Evolutionary conservation across 768 basidiomycete genomes (phyloP), one percentile per base, ranked within the genome.

Genomic region (Termitomyces sp.): DNA sequence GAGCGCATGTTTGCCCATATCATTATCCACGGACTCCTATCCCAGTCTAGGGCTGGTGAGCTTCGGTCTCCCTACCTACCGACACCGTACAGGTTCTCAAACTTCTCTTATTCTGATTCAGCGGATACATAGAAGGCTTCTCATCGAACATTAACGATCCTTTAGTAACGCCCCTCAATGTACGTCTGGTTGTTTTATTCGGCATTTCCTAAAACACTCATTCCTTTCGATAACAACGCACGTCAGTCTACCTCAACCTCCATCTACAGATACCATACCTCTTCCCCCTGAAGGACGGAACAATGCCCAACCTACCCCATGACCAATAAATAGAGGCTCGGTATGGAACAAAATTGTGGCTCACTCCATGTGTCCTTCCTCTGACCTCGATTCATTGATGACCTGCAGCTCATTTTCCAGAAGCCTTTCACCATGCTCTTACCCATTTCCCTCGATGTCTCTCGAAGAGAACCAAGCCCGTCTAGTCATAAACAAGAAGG

Each of bases 361-460:
- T 13, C 33, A 13, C n/a, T 35, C 71, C 67, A 55, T 52, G 56
- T 46, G 52, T 56, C 27, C 35, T 27, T 38, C 49, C 33, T 44
- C 54, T n/a, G 48, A 50, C 12, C 31, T 55, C 25, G 40, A 25
- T 16, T 50, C 54, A 33, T 20, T 52, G 15, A 11, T 45, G 42
- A 50, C 35, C 20, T 52, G 13, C n/a, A n/a, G n/a, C 32, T 61
- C 68, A 18, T 71, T 76, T 49, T 58, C 56, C 13, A 64, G 60
- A 53, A 61, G 62, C n/a, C 51, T 65, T 44, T 32, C 36, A 1
- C 11, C 33, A 5, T 40, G 25, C 13, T 18, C 43, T 7, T 50
- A 18, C 10, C 35, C 23, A 36, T 32, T 40, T 40, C 20, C 42
- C 36, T 44, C 27, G 32, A 27, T 23, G 20, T 42, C 32, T 20